phyloP scores from a whole-genome alignment of 2,329 filamentous ascomycete genomes.

The Beauveria caledonica region DNA sequence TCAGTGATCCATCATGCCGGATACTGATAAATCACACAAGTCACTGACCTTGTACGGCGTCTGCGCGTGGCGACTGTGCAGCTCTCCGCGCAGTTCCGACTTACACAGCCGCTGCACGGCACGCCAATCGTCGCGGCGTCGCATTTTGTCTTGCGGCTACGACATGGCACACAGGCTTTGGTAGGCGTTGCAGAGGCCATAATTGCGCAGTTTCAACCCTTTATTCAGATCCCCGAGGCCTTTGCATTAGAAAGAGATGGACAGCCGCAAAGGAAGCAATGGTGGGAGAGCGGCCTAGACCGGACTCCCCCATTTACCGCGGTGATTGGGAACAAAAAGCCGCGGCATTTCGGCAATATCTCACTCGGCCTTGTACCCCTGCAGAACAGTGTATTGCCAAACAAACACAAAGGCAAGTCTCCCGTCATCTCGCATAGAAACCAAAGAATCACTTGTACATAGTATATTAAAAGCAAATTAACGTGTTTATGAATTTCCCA shows the following conservation, averaged over 20 bases:
- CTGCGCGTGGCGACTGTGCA: not conserved
- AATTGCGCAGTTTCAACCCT: not conserved
- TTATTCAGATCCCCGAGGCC: too few relatives aligned
- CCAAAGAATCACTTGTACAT: not conserved
- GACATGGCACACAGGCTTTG: slow-evolving; percentile 3
- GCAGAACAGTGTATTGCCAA: too few relatives aligned
- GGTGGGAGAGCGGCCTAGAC: too few relatives aligned
- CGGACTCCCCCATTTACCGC: too few relatives aligned
- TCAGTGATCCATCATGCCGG: not conserved
- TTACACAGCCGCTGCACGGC: slow-evolving; percentile 6
- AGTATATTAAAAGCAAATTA: not conserved
- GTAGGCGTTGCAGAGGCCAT: not conserved
- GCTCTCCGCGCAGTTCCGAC: not conserved
- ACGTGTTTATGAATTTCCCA: not conserved
- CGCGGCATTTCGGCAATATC: too few relatives aligned
- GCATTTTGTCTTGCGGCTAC: slow-evolving; percentile 5
- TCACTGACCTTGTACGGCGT: not conserved
- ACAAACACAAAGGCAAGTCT: too few relatives aligned
- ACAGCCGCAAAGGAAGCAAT: too few relatives aligned
- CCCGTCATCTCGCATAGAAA: not conserved
- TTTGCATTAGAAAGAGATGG: too few relatives aligned
- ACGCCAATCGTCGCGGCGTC: slow-evolving; percentile 1
- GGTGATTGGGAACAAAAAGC: too few relatives aligned
- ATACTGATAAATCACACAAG: not conserved
- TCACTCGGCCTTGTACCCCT: too few relatives aligned